phyloP scores from a whole-genome alignment of 75 land plant genomes.

The Sequoia sempervirens region DNA sequence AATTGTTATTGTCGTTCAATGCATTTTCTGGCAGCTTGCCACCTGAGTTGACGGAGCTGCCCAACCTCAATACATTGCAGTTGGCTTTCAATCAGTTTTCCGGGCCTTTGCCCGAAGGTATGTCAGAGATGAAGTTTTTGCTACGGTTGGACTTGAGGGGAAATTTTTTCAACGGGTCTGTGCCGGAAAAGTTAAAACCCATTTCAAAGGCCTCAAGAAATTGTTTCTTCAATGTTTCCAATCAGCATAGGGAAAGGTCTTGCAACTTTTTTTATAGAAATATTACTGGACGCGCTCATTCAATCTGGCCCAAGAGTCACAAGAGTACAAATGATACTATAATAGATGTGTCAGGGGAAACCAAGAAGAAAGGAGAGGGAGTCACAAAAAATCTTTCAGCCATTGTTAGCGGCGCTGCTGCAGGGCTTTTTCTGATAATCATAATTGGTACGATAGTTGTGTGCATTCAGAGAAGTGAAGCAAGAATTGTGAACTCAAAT shows the following conservation, averaged over 20 bases:
- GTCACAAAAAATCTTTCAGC: neutral
- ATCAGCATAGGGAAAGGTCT: slow-evolving; percentile 12
- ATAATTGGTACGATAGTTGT: slow-evolving; percentile 5
- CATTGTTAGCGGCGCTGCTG: slow-evolving; percentile 18
- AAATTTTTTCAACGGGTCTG: slow-evolving; percentile 17
- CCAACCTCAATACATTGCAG: neutral
- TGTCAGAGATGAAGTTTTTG: neutral
- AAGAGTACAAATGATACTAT: neutral
- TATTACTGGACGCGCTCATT: no score
- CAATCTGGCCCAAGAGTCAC: neutral
- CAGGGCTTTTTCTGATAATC: slow-evolving; percentile 12
- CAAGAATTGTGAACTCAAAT: neutral
- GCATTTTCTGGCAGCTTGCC: slow-evolving; percentile 14
- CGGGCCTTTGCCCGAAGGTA: slow-evolving; percentile 11
- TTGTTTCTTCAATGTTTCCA: slow-evolving; percentile 13
- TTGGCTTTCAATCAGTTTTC: slow-evolving; percentile 20
- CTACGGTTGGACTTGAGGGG: slow-evolving; percentile 10
- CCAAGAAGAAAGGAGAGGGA: neutral
- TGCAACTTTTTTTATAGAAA: slow-evolving; percentile 17
- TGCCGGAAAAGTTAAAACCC: slow-evolving; percentile 6
- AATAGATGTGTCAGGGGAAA: neutral
- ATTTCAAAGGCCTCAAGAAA: slow-evolving; percentile 6
- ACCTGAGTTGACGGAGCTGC: neutral
- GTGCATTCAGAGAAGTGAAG: neutral
- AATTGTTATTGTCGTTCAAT: slow-evolving; percentile 6